Percentiles rank a stretch among this genome's conserved stretches.
Evolutionary conservation across 2,329 filamentous ascomycete genomes (phyloP).

Genomic region (Byssochlamys sp.): DNA sequence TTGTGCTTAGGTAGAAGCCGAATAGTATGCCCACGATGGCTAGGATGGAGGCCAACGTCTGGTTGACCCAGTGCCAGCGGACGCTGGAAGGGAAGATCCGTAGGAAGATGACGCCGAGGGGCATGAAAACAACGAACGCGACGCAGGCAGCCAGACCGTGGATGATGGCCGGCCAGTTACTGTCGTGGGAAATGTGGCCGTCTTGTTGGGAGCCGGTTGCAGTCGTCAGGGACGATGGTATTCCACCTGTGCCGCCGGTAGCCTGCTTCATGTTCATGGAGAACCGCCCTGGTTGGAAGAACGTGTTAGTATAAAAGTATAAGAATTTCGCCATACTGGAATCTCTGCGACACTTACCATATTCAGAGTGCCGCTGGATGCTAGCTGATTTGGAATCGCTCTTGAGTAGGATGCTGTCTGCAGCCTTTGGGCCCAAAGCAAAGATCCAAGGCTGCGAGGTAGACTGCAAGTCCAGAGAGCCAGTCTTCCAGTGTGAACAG

Average conservation of each 20-base stretch:
- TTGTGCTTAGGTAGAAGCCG: constrained; percentile 32
- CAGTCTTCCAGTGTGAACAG: constrained; percentile 9
- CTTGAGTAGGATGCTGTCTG: constrained; percentile 3
- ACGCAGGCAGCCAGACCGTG: constrained; percentile 9
- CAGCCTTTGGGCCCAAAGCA: constrained; percentile 9
- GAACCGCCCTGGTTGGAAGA: constrained; percentile 6
- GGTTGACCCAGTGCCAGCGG: constrained; percentile 31
- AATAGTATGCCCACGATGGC: constrained; percentile 31
- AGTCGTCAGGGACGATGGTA: constrained; percentile 6
- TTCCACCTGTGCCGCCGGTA: constrained; percentile 9
- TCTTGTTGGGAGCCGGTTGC: constrained; percentile 6
- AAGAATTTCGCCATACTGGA: not conserved
- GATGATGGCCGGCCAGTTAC: constrained; percentile 13
- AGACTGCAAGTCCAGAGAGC: constrained; percentile 10
- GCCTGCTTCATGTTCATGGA: constrained; percentile 12
- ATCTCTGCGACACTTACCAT: constrained; percentile 6
- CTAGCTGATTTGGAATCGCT: constrained; percentile 11
- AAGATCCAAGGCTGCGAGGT: constrained; percentile 12
- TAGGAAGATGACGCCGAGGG: constrained; percentile 10
- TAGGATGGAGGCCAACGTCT: constrained; percentile 27
- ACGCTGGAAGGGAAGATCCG: constrained; percentile 12
- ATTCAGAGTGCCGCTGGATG: constrained; percentile 13
- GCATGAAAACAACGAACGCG: constrained; percentile 13
- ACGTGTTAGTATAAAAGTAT: not conserved
- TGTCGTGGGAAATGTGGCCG: constrained; percentile 5